Conservation (phyloP, 352 stramenopile species). For the Pythium sp. region DNA sequence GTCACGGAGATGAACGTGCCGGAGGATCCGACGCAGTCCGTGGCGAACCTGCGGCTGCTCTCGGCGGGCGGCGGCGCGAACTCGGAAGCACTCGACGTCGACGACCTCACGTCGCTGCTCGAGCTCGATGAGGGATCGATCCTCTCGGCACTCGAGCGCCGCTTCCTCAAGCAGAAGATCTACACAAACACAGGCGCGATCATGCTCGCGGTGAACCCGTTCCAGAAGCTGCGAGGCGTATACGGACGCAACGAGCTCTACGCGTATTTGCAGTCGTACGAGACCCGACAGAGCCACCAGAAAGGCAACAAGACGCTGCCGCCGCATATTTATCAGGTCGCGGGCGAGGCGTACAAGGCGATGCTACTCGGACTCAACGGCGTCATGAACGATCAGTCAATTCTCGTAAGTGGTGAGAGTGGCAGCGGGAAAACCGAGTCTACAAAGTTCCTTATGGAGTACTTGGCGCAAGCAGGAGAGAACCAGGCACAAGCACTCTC, state of each 20-base stretch:
- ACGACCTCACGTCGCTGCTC: slow-evolving; percentile 82
- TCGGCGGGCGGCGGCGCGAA: not conserved
- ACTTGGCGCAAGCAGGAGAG: slow-evolving; percentile 73
- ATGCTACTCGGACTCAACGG: slow-evolving; percentile 70
- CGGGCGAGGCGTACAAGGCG: slow-evolving; percentile 73
- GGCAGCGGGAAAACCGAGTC: slow-evolving; percentile 88
- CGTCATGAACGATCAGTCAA: slow-evolving; percentile 69
- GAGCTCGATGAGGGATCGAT: slow-evolving; percentile 73
- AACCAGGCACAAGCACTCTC: slow-evolving; percentile 64
- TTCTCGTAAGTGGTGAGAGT: slow-evolving; percentile 85
- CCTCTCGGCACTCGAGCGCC: slow-evolving; percentile 61
- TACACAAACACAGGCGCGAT: slow-evolving; percentile 87
- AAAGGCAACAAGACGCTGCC: slow-evolving; percentile 35
- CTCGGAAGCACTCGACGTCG: slow-evolving; percentile 42
- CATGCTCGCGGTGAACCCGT: slow-evolving; percentile 82
- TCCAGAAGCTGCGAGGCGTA: slow-evolving; percentile 62
- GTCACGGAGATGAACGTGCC: slow-evolving; percentile 43
- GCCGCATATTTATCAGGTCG: slow-evolving; percentile 86
- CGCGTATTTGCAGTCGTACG: slow-evolving; percentile 67
- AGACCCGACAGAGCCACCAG: slow-evolving; percentile 33
- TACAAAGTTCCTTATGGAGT: slow-evolving; percentile 89
- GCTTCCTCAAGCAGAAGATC: slow-evolving; percentile 73
- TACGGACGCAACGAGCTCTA: slow-evolving; percentile 56
- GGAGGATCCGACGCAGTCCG: slow-evolving; percentile 27
- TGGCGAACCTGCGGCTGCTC: slow-evolving; percentile 30